Base-by-base conservation (phyloP, 2,329 filamentous ascomycete species). In the Mycosphaerella sp. region DNA sequence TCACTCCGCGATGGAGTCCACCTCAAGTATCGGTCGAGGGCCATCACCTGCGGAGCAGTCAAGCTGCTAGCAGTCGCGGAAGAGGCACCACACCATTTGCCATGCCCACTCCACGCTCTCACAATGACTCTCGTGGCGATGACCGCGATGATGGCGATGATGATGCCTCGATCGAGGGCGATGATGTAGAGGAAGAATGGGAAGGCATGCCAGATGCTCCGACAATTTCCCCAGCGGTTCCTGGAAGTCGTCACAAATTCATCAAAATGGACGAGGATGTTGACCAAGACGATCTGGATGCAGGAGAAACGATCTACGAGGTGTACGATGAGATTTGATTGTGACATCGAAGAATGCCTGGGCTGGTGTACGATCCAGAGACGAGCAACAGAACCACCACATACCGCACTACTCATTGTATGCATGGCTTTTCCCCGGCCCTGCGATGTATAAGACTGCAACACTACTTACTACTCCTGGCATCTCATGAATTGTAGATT, bases 71-170 rank as follows among this genome's bases (percentile, higher is more conserved):
- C 70, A 74, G 43, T 68, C 68, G 49, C 61, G 67, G 63, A 64
- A 54, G 66, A 43, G 67, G 63, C 32, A 82, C 79, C 0, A 85
- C 84, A 0, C 77, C 77, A 1, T 83, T 83, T 59, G 83, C 82
- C n/a, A 90, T 90, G 64, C 85, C 85, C 2, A 91, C 87, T 0
- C 87, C 87, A 0, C 78, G 85, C 65, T 89, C 85, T 64, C 64
- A 71, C 38, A 48, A 69, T n/a, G 68, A 67, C 12, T 67, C 66
- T 2, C 54, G 56, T 21, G 65, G 68, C 6, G 68, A 68, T 45
- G 61, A 71, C 47, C 65, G 62, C 7, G 68, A 67, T 23, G 44
- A 48, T 17, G 55, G 55, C 44, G 56, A 60, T 45, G 58, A 50
- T 14, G 57, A 54, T 29, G 26, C 4, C 26, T 29, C 26, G 26